These are phyloP conservation scores for Gyromitra esculenta DNA, from an alignment of 2,329 filamentous ascomycete species.

Conservation along the genomic window DNA sequence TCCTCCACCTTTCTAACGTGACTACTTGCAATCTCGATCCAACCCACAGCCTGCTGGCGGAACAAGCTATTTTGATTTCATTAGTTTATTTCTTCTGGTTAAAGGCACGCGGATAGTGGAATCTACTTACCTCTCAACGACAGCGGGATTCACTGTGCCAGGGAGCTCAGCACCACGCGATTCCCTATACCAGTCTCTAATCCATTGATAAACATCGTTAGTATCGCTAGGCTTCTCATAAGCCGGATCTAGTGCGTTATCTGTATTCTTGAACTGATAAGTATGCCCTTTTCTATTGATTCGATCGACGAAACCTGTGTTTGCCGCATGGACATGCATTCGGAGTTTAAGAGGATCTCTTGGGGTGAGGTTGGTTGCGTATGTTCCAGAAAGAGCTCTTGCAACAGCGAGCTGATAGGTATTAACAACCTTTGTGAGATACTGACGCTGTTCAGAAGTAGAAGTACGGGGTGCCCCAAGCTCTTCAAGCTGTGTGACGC, in stretches of 20 bases:
- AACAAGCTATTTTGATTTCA: constrained; percentile 60
- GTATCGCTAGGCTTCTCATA: constrained; percentile 55
- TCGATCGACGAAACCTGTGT: constrained; percentile 55
- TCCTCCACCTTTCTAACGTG: constrained; percentile 62
- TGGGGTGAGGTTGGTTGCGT: constrained; percentile 58
- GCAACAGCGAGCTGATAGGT: constrained; percentile 61
- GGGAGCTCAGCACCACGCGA: constrained; percentile 67
- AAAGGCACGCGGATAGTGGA: not conserved
- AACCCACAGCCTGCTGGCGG: constrained; percentile 67
- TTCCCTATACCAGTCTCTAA: constrained; percentile 62
- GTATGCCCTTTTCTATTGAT: constrained; percentile 58
- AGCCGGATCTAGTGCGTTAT: constrained; percentile 12
- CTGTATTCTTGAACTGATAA: constrained; percentile 37
- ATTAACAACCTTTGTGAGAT: constrained; percentile 60
- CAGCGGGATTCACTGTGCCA: constrained; percentile 63
- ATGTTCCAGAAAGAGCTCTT: constrained; percentile 60
- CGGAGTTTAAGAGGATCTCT: constrained; percentile 58
- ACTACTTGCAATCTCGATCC: constrained; percentile 64
- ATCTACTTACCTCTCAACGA: constrained; percentile 60
- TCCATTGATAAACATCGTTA: constrained; percentile 60
- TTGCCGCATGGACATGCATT: constrained; percentile 57
- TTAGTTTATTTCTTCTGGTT: not conserved
- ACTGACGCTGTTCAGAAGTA: constrained; percentile 59
- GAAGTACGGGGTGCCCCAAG: constrained; percentile 61
- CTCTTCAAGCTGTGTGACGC: constrained; percentile 57